Conservation (phyloP, 2,329 filamentous ascomycete species). For the Coniochaeta prunicola region DNA sequence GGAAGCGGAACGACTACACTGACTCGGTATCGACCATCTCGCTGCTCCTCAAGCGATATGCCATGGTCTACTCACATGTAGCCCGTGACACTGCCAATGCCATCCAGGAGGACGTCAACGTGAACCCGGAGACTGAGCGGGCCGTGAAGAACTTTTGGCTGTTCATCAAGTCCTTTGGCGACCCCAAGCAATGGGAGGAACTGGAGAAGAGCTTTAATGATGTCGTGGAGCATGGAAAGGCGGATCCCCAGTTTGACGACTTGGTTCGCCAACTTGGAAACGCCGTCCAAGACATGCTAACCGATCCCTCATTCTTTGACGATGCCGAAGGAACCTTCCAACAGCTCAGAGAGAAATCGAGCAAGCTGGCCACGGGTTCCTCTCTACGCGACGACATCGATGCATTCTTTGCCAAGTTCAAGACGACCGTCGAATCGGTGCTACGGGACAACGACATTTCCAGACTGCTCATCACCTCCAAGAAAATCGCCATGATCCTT, state of each 20-base stretch:
- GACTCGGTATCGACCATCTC: conserved; percentile 78
- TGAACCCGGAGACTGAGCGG: conserved; percentile 67
- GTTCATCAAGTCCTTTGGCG: conserved; percentile 73
- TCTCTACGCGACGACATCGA: conserved; percentile 68
- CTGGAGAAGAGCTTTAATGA: conserved; percentile 62
- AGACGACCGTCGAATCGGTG: conserved; percentile 61
- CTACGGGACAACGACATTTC: conserved; percentile 65
- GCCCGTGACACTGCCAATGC: conserved; percentile 59
- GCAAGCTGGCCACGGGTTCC: conserved; percentile 60
- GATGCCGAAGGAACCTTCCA: conserved; percentile 53
- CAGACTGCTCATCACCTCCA: conserved; percentile 58
- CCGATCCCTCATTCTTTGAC: conserved; percentile 79
- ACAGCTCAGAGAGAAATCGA: conserved; percentile 43
- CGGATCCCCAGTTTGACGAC: conserved; percentile 76
- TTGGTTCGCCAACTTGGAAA: conserved; percentile 67
- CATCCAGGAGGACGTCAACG: conserved; percentile 62
- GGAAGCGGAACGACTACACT: conserved; percentile 73
- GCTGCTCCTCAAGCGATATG: conserved; percentile 70
- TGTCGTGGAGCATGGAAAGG: conserved; percentile 65
- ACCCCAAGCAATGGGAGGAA: conserved; percentile 65
- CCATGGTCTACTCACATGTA: conserved; percentile 67
- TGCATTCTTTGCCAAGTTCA: conserved; percentile 59
- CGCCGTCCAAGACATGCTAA: conserved; percentile 73
- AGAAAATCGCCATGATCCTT: conserved; percentile 62
- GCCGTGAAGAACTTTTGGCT: conserved; percentile 76